Percentiles rank a stretch among this genome's conserved stretches.
Evolutionary conservation across 1,284 basidiomycete species (phyloP).

Genomic region (Ustilago bromivora): DNA sequence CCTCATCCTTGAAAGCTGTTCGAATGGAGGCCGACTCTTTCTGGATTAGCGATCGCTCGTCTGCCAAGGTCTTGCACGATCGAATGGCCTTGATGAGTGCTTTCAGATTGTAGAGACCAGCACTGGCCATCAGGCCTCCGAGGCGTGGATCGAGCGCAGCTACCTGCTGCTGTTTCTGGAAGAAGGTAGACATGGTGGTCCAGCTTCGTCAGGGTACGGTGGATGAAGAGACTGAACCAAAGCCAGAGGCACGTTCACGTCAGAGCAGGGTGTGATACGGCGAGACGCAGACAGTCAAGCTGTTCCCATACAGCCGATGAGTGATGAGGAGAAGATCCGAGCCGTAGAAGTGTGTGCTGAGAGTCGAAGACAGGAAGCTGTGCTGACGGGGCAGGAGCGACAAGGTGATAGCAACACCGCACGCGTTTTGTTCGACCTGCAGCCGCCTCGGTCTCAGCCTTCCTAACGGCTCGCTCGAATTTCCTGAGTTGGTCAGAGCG

Average conservation of each 20-base stretch:
- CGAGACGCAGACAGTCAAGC: neutral
- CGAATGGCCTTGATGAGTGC: conserved; percentile 71
- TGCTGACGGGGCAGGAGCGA: neutral
- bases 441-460: neutral
- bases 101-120: conserved; percentile 70
- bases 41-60: conserved; percentile 96
- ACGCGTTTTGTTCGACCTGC: neutral
- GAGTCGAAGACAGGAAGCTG: neutral
- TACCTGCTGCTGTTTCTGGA: conserved; percentile 69
- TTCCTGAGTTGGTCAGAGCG: conserved; percentile 38
- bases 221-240: neutral
- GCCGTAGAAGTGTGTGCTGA: neutral
- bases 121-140: conserved; percentile 67
- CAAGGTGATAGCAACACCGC: neutral
- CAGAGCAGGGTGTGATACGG: neutral
- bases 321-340: neutral
- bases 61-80: conserved; percentile 87
- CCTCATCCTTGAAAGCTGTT: conserved; percentile 95
- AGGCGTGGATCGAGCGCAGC: conserved; percentile 69
- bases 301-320: neutral
- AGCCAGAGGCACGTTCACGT: neutral
- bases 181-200: conserved; percentile 66
- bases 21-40: conserved; percentile 98
- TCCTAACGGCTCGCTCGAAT: conserved; percentile 1
- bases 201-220: neutral